Conservation (phyloP, 2,329 filamentous ascomycete species). For the Botrytis squamosa region DNA sequence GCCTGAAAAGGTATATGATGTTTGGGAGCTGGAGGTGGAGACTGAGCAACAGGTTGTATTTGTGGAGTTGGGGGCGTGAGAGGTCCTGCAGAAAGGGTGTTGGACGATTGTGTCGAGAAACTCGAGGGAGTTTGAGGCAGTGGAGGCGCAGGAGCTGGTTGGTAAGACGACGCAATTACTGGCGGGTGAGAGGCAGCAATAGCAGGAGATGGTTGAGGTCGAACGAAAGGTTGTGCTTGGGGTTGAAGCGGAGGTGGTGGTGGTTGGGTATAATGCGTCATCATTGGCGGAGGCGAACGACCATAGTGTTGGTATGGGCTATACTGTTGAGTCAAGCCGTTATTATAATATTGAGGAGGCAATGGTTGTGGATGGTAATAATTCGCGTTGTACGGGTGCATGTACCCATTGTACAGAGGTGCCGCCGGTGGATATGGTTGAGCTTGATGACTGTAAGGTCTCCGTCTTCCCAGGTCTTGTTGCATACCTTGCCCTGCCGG, state of each 20-base stretch:
- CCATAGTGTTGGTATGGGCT: constrained; percentile 45
- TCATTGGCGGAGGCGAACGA: constrained; percentile 49
- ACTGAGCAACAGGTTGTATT: constrained; percentile 26
- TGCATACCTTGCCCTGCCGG: constrained; percentile 65
- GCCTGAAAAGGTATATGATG: constrained; percentile 44
- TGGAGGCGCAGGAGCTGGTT: constrained; percentile 46
- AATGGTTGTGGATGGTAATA: constrained; percentile 55
- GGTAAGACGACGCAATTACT: constrained; percentile 43
- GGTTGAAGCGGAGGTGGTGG: constrained; percentile 38
- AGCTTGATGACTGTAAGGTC: constrained; percentile 41
- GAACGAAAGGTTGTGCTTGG: constrained; percentile 43
- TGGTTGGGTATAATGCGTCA: constrained; percentile 53
- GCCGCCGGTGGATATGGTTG: constrained; percentile 44
- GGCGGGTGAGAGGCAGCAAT: constrained; percentile 57
- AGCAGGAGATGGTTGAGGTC: constrained; percentile 53
- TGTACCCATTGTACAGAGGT: constrained; percentile 52
- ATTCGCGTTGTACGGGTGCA: constrained; percentile 49
- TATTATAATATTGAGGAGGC: constrained; percentile 58
- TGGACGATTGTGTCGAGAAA: constrained; percentile 38
- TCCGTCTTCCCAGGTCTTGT: constrained; percentile 37
- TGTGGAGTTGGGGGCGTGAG: constrained; percentile 51
- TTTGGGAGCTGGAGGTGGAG: constrained; percentile 31
- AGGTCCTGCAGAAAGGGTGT: constrained; percentile 36
- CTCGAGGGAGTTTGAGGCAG: constrained; percentile 42
- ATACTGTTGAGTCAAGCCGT: constrained; percentile 49